Percentiles rank a stretch among this genome's conserved stretches.
Conservation (phyloP, 345 rosid species). For the Excoecaria agallocha region DNA sequence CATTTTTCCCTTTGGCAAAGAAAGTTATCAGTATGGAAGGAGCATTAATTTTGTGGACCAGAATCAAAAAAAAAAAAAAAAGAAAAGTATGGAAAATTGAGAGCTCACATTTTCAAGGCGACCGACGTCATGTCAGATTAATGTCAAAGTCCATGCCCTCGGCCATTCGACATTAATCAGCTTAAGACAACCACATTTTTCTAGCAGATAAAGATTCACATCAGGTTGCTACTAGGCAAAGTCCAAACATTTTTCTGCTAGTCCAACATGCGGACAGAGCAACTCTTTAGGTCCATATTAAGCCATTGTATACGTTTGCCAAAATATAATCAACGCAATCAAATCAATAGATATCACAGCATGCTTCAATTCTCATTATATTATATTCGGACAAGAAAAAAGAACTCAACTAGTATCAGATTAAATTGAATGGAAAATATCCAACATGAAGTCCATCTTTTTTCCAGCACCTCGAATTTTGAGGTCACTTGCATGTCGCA, state of each 20-base stretch:
- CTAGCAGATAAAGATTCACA: not conserved
- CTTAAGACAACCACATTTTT: not conserved
- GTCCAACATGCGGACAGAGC: not conserved
- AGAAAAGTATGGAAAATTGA: too few relatives aligned
- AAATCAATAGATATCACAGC: not conserved
- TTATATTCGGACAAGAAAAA: not conserved
- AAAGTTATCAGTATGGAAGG: too few relatives aligned
- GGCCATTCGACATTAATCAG: not conserved
- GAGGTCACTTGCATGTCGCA: slow-evolving; percentile 2
- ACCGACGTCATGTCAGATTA: not conserved
- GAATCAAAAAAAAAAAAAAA: too few relatives aligned
- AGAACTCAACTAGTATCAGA: slow-evolving; percentile 14
- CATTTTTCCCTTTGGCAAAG: too few relatives aligned
- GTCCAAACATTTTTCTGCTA: not conserved
- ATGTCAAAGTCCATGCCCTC: not conserved
- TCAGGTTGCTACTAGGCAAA: not conserved
- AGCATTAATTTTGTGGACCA: too few relatives aligned
- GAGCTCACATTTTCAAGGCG: not conserved
- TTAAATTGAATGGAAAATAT: too few relatives aligned
- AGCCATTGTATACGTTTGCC: not conserved
- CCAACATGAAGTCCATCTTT: slow-evolving; percentile 9
- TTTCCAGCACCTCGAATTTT: slow-evolving; percentile 7
- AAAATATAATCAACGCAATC: not conserved
- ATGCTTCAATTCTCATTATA: slow-evolving; percentile 13
- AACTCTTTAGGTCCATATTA: not conserved